phyloP scores from a whole-genome alignment of 2,329 filamentous ascomycete genomes.

The Byssothecium circinans region DNA sequence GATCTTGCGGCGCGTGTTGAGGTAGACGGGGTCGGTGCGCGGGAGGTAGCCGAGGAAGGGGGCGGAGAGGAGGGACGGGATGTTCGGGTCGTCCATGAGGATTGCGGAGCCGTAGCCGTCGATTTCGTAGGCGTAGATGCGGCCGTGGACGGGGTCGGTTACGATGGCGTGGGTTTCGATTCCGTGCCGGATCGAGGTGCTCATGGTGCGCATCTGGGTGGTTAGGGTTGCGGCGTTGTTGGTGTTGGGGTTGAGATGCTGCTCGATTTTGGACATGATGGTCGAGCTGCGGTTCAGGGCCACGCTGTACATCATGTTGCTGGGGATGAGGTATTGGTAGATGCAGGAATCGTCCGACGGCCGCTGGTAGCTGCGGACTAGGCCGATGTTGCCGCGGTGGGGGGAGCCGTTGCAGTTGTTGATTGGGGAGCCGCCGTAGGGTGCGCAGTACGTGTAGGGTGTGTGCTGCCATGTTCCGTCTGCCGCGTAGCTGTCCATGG shows the following conservation, averaged over 20 bases:
- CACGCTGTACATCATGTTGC: slow-evolving; percentile 71
- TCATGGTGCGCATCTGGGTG: slow-evolving; percentile 58
- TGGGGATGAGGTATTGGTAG: slow-evolving; percentile 53
- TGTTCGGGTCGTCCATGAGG: slow-evolving; percentile 72
- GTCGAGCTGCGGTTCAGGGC: slow-evolving; percentile 58
- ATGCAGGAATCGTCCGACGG: slow-evolving; percentile 55
- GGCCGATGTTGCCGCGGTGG: slow-evolving; percentile 50
- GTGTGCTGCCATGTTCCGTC: slow-evolving; percentile 48
- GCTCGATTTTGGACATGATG: slow-evolving; percentile 54
- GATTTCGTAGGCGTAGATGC: slow-evolving; percentile 53
- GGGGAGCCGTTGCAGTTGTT: slow-evolving; percentile 58
- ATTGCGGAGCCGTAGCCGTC: slow-evolving; percentile 53
- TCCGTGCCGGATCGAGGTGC: slow-evolving; percentile 46
- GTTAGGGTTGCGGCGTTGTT: slow-evolving; percentile 50
- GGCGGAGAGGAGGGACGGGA: slow-evolving; percentile 66
- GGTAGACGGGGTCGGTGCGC: slow-evolving; percentile 44
- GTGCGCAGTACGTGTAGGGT: slow-evolving; percentile 51
- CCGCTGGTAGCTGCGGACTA: slow-evolving; percentile 53
- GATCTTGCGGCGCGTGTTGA: slow-evolving; percentile 48
- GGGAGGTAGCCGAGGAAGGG: slow-evolving; percentile 62
- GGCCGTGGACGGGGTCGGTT: slow-evolving; percentile 34
- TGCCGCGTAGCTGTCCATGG: slow-evolving; percentile 49
- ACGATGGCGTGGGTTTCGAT: slow-evolving; percentile 50
- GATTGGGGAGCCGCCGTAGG: slow-evolving; percentile 49
- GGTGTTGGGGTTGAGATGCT: slow-evolving; percentile 11